A percentile compares a stretch with the other conserved stretches of the same genome.
Conservation (phyloP, 106 monocot species). For the Iris macrosiphon region DNA sequence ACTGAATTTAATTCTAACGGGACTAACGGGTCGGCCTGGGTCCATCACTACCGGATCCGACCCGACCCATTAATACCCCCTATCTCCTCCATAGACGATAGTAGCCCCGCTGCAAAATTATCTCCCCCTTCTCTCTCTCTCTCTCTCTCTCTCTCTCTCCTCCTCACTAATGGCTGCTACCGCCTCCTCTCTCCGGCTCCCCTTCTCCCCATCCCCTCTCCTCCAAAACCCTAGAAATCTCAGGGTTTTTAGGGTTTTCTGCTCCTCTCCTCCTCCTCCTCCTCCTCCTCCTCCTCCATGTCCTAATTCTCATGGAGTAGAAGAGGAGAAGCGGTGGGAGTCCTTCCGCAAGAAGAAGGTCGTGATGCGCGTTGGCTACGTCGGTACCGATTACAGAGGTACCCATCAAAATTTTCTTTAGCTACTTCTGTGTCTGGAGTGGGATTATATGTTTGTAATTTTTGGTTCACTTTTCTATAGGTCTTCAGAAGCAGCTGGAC, state of each 20-base stretch:
- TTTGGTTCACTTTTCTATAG: conserved; percentile 24
- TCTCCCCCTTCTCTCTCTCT: conserved; percentile 14
- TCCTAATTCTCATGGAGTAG: background rate
- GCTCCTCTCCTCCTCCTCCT: conserved; percentile 8
- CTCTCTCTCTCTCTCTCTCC: conserved; percentile 6
- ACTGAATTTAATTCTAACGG: no score
- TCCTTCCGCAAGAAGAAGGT: conserved; percentile 93
- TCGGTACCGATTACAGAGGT: conserved; percentile 88
- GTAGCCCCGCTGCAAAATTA: background rate
- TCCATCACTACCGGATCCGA: no score
- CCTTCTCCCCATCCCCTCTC: background rate
- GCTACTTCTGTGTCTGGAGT: background rate
- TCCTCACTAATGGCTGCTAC: no score
- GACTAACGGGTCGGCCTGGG: no score
- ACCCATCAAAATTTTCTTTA: background rate
- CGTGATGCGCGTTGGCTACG: conserved; percentile 87
- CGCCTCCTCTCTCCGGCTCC: background rate
- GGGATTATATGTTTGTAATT: background rate
- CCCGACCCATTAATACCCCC: no score
- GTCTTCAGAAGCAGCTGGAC: conserved; percentile 73
- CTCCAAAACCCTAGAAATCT: conserved; percentile 4
- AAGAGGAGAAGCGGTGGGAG: conserved; percentile 43
- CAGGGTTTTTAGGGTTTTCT: conserved; percentile 15
- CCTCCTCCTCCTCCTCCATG: background rate
- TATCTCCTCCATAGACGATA: no score